Percentiles rank a stretch among this genome's conserved stretches.
Conservation (phyloP, 225 moss, liverwort and hornwort species). For the Asterella californica region DNA sequence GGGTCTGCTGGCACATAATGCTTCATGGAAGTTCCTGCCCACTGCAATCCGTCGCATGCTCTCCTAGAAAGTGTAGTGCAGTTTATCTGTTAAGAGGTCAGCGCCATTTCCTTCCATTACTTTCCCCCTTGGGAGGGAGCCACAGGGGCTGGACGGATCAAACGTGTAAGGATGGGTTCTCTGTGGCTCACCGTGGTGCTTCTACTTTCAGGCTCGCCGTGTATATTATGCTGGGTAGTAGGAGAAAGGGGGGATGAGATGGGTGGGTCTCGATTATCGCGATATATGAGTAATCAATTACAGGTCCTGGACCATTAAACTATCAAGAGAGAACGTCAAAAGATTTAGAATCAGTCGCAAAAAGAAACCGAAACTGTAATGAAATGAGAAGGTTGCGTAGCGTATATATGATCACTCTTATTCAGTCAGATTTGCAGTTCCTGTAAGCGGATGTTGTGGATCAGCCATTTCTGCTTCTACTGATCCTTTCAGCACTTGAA, state of each 20-base stretch:
- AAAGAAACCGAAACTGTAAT: conserved; percentile 5
- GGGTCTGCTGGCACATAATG: conserved; percentile 1
- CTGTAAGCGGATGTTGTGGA: neutral
- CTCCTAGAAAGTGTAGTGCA: neutral
- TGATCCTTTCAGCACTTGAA: neutral
- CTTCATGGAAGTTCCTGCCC: neutral
- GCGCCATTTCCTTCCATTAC: neutral
- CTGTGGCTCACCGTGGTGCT: neutral
- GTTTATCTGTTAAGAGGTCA: conserved; percentile 1
- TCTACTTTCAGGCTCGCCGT: conserved; percentile 12
- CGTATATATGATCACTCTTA: neutral
- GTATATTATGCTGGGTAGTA: conserved; percentile 12
- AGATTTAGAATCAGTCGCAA: conserved; percentile 9
- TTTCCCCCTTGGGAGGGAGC: neutral
- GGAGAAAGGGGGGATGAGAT: neutral
- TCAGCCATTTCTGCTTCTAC: conserved; percentile 6
- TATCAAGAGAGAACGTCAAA: neutral
- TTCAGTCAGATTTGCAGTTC: neutral
- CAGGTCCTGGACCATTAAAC: conserved; percentile 3
- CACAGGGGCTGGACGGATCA: neutral
- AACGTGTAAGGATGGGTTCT: neutral
- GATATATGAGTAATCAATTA: conserved; percentile 1
- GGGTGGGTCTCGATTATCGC: neutral
- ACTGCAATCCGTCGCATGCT: conserved; percentile 13
- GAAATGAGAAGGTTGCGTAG: neutral